phyloP scores from a whole-genome alignment of 1,139 yeast species.

The Suhomyces taliae region DNA sequence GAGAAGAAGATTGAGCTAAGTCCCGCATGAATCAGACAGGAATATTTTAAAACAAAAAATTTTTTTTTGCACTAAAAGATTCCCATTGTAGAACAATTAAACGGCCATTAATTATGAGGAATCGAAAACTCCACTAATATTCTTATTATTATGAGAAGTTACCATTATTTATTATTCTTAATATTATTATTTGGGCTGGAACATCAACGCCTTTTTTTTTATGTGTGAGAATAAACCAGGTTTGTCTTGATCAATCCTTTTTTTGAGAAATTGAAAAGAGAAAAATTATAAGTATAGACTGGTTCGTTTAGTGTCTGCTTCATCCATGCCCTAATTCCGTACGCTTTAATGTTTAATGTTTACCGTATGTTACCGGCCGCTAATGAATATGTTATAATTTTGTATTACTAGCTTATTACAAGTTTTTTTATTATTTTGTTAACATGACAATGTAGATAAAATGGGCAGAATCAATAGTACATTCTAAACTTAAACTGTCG shows the following conservation, averaged over 20 bases:
- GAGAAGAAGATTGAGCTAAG: constrained; percentile 10
- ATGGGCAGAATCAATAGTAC: no score
- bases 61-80: neutral
- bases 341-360: no score
- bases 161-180: neutral
- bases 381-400: neutral
- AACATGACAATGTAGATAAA: neutral
- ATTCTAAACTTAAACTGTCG: no score
- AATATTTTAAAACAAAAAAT: neutral
- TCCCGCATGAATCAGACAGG: neutral
- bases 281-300: neutral
- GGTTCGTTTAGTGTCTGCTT: neutral
- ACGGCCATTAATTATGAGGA: neutral
- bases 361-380: no score
- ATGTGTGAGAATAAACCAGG: neutral
- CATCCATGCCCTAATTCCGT: no score
- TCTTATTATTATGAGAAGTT: neutral
- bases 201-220: neutral
- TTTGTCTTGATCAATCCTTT: neutral
- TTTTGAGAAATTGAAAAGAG: no score
- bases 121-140: neutral
- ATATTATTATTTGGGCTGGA: neutral
- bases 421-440: neutral
- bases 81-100: neutral
- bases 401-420: constrained; percentile 8